Base-by-base conservation (phyloP, 2,329 filamentous ascomycete genomes). In the Helicocarpus griseus region DNA sequence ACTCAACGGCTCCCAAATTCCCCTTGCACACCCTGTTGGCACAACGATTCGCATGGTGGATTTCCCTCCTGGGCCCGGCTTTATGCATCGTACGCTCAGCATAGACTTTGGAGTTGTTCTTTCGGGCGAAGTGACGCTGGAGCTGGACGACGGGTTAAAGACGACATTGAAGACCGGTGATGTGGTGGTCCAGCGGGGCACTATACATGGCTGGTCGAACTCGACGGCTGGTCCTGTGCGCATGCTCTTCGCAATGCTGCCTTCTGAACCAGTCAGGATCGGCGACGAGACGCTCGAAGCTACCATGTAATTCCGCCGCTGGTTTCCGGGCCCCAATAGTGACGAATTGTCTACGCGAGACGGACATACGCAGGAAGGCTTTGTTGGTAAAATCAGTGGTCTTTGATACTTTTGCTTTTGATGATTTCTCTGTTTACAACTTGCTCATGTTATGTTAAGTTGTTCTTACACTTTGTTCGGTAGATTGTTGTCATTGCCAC, bases 61-160 rank as follows among this genome's bases (percentile, higher is more conserved):
- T 39, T 61, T 64, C 52, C 59, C 62, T 2, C 58, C 60, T n/a
- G 52, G 49, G 13, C 54, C 52, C 28, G 56, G 57, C n/a, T 14
- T 58, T 11, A 56, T 61, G 50, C 61, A 63, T 50, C 58, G 61
- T 19, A 61, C 61, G 6, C 24, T 60, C 29, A 65, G 59, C 22
- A 50, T 65, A 22, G 64, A 66, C 52, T 65, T 64, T 51, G 64
- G 58, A 6, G 56, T 66, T n/a, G 57, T 66, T 13, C 54, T 66
- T 26, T 54, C 59, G 13, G 64, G 63, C 1, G 59, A 58, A 31
- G 59, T 66, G 22, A 54, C 59, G 53, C 38, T 64, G 45, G 56
- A 63, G 33, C 54, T 66, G 46, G 64, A 65, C 38, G 58, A 63
- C 47, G 63, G 60, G 8, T 56, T 57, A 8, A 60, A 59, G 52